Base-by-base conservation (phyloP, 148 eudicot genomes). In the Chenopodium berlandieri region DNA sequence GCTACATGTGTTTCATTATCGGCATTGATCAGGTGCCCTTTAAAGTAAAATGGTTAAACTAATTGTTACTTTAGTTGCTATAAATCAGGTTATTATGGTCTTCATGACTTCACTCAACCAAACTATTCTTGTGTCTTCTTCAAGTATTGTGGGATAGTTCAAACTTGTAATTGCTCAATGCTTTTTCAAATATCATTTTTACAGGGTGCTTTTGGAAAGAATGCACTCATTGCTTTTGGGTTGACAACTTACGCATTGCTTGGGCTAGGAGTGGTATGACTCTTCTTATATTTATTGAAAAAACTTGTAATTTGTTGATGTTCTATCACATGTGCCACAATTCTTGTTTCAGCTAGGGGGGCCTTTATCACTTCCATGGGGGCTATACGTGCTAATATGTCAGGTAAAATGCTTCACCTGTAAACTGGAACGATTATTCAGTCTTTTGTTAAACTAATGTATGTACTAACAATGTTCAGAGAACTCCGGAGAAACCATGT, bases 351-450 rank as follows among this genome's bases (percentile, higher is more conserved):
- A 97, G 99, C 90, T 97, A 16, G 99, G 99, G 75, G 99, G 99
- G 66, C 98, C 99, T 30, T 82, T 97, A 68, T 94, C 99, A 19
- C 97, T 97, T 87, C 99, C 99, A 52, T 97, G 99, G 98, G 99
- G 98, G 80, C 80, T 94, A 73, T 97, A 94, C 58, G 95, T 94
- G 83, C 88, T 97, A 67, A 91, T 97, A 78, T 97, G 99, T 85
- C 99, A 97, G 98, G 99, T 96, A 75, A 78, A 50, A 22, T 56
- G 14, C 56, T 25, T 56, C 19, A 9, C n/a, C 48, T n/a, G 8
- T 9, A 73, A 50, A 58, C 16, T 10, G 7, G 23, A 71, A 54
- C 19, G 47, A 48, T 44, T 80, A 25, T 4, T 65, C 40, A 56
- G 11, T 30, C 27, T 22, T 32, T 50, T 52, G 44, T 4, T 67